Evolutionary conservation across 306 rosid genomes (phyloP).

Genomic region (Begonia masoniana): DNA sequence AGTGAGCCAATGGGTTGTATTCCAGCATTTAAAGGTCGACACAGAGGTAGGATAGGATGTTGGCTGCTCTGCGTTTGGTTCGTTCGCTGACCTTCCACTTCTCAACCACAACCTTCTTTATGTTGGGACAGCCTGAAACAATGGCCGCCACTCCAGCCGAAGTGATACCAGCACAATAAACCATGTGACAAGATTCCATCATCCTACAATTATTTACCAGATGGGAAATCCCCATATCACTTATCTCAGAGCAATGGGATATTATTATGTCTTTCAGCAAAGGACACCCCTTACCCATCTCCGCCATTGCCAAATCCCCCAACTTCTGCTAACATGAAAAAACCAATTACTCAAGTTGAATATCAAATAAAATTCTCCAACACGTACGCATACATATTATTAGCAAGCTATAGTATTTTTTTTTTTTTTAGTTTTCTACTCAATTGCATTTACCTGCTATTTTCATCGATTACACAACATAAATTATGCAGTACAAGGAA

Average conservation of each 20-base stretch:
- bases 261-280: constrained; percentile 61
- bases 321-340: constrained; percentile 39
- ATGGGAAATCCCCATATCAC: constrained; percentile 72
- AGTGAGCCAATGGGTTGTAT: too few relatives aligned
- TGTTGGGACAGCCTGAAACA: constrained; percentile 69
- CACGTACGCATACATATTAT: too few relatives aligned
- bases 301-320: constrained; percentile 82
- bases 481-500: too few relatives aligned
- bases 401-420: too few relatives aligned
- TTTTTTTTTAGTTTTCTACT: too few relatives aligned
- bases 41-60: constrained; percentile 69
- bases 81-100: constrained; percentile 89
- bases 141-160: constrained; percentile 75
- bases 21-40: constrained; percentile 36
- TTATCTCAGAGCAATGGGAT: constrained; percentile 83
- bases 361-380: too few relatives aligned
- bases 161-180: constrained; percentile 73
- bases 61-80: constrained; percentile 75
- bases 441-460: too few relatives aligned
- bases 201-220: constrained; percentile 54
- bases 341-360: background rate
- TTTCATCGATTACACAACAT: too few relatives aligned
- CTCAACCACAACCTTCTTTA: constrained; percentile 89
- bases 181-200: constrained; percentile 87
- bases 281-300: constrained; percentile 80